phyloP scores from a whole-genome alignment of 1,139 yeast species.

The Kurtzmaniella quercitrusa region DNA sequence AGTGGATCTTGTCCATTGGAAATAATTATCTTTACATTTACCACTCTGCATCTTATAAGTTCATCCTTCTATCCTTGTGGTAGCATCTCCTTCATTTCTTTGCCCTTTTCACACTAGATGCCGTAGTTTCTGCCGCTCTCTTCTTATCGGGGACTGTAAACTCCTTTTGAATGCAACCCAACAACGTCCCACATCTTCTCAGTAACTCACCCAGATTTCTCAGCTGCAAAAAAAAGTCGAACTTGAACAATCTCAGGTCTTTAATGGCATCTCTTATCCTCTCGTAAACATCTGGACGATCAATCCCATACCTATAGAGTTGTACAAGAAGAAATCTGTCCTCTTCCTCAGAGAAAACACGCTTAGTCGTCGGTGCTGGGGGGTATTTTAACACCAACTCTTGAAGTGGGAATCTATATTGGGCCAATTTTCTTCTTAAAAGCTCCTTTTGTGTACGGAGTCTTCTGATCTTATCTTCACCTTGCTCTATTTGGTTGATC shows the following conservation, averaged over 20 bases:
- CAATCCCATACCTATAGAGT: constrained; percentile 62
- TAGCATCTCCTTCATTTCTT: constrained; percentile 6
- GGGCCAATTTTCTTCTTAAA: constrained; percentile 57
- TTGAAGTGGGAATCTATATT: constrained; percentile 60
- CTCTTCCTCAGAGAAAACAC: constrained; percentile 68
- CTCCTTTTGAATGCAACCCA: constrained; percentile 62
- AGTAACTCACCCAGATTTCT: constrained; percentile 61
- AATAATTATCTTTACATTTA: no score
- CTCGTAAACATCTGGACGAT: constrained; percentile 62
- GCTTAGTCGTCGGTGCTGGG: constrained; percentile 51
- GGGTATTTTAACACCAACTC: constrained; percentile 60
- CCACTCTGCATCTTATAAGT: no score
- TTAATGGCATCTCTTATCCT: constrained; percentile 57
- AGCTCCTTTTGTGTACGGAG: constrained; percentile 62
- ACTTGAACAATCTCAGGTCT: constrained; percentile 57
- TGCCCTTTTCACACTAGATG: constrained; percentile 14
- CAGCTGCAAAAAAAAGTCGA: constrained; percentile 70
- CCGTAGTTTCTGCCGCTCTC: constrained; percentile 12
- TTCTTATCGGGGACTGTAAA: constrained; percentile 19
- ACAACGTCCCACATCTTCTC: constrained; percentile 63
- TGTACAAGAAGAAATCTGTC: constrained; percentile 67
- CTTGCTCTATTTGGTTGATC: constrained; percentile 64
- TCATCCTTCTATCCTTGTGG: no score
- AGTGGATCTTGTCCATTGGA: no score
- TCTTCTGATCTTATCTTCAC: constrained; percentile 65